Conservation (phyloP, 805 yeast genomes). For the Candida taoyuanica region DNA sequence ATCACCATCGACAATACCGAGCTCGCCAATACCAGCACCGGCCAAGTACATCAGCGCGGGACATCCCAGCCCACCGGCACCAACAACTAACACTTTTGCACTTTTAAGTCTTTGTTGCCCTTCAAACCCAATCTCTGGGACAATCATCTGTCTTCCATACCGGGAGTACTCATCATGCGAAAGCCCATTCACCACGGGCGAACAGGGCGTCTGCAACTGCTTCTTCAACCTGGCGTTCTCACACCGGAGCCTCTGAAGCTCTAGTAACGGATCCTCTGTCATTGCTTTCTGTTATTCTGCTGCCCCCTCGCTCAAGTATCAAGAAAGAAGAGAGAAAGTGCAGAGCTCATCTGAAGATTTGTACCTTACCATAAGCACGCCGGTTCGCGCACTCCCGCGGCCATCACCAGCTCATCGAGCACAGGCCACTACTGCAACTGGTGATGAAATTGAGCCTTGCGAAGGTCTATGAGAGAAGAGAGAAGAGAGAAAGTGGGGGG, state of each 20-base stretch:
- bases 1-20: conserved; percentile 89
- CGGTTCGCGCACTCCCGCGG: no score
- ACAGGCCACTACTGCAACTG: no score
- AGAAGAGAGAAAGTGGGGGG: background rate
- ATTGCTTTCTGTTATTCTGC: background rate
- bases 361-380: no score
- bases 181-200: conserved; percentile 8
- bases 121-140: conserved; percentile 54
- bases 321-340: background rate
- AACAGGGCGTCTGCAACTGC: background rate
- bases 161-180: conserved; percentile 67
- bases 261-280: background rate
- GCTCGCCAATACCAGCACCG: conserved; percentile 81
- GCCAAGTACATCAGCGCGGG: conserved; percentile 82
- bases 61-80: conserved; percentile 97
- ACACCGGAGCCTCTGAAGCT: conserved; percentile 3
- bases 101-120: conserved; percentile 58
- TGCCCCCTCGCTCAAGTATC: background rate
- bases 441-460: background rate
- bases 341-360: background rate
- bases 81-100: conserved; percentile 68
- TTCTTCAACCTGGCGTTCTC: conserved; percentile 2
- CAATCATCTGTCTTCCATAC: conserved; percentile 95
- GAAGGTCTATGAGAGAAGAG: background rate
- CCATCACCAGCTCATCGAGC: no score